Conservation (phyloP, 2,329 filamentous ascomycete species). For the Remersonia thermophila region DNA sequence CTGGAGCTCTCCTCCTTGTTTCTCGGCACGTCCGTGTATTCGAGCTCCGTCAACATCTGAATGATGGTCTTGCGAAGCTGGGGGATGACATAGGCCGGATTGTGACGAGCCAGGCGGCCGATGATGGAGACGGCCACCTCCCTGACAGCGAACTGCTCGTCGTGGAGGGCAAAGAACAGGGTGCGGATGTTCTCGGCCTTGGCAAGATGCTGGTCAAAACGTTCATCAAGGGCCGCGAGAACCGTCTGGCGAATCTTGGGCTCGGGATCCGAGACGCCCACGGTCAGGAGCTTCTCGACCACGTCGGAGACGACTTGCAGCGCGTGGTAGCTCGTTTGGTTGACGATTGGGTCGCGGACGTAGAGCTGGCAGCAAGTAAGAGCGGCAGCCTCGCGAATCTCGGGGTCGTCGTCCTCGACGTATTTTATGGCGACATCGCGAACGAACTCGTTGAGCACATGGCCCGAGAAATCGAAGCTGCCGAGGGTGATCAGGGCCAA, state of each 20-base stretch:
- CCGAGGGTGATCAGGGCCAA: conserved; percentile 87
- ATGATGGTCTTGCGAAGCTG: conserved; percentile 89
- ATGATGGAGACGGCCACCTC: conserved; percentile 96
- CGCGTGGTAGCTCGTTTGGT: conserved; percentile 93
- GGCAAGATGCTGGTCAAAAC: conserved; percentile 92
- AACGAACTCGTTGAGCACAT: conserved; percentile 96
- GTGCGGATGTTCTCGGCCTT: conserved; percentile 96
- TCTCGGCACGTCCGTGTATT: conserved; percentile 85
- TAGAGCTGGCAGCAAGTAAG: conserved; percentile 97
- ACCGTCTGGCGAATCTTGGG: conserved; percentile 82
- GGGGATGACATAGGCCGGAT: conserved; percentile 95
- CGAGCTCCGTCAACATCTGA: conserved; percentile 89
- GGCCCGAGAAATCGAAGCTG: conserved; percentile 87
- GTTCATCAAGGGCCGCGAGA: conserved; percentile 74
- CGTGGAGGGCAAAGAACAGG: conserved; percentile 87
- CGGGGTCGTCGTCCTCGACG: conserved; percentile 87
- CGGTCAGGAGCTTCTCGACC: conserved; percentile 89
- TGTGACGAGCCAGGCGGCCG: conserved; percentile 77
- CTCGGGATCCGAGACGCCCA: conserved; percentile 85
- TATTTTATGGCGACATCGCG: conserved; percentile 97
- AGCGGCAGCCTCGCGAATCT: conserved; percentile 86
- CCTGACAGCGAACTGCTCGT: conserved; percentile 83
- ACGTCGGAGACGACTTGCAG: conserved; percentile 96
- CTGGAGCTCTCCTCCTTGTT: conserved; percentile 96
- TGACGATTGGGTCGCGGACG: conserved; percentile 90